These are phyloP conservation scores for Pyricularia grisea DNA, from an alignment of 2,329 filamentous ascomycete species.

Conservation along the genomic window DNA sequence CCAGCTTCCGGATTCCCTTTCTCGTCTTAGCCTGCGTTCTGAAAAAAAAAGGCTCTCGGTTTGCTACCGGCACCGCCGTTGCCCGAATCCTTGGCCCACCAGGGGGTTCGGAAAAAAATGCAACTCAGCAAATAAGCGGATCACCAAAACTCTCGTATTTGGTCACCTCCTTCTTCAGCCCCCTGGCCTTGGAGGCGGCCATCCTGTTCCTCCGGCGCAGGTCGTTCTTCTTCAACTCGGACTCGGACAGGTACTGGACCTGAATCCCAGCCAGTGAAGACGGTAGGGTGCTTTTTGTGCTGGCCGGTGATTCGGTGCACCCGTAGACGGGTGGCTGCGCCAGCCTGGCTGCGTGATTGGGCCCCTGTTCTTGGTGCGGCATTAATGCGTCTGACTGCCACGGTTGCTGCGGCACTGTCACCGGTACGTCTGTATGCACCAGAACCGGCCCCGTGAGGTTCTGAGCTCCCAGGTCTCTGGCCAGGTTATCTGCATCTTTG, in stretches of 20 bases:
- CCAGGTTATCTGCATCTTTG: too few relatives aligned
- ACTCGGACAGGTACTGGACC: constrained; percentile 6
- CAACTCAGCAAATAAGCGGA: background rate
- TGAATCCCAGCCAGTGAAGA: background rate
- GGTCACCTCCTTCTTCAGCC: background rate
- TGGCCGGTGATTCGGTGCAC: background rate
- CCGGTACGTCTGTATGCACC: background rate
- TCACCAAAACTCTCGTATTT: background rate
- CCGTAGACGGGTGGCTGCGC: background rate
- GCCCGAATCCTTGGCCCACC: too few relatives aligned
- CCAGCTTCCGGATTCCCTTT: too few relatives aligned
- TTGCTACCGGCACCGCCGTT: background rate
- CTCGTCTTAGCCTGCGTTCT: too few relatives aligned
- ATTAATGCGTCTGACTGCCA: background rate
- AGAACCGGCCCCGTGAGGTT: too few relatives aligned
- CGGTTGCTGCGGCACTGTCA: too few relatives aligned
- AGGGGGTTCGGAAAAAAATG: too few relatives aligned
- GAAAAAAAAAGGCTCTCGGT: too few relatives aligned
- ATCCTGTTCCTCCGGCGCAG: constrained; percentile 7
- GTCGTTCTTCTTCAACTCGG: background rate
- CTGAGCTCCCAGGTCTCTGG: too few relatives aligned
- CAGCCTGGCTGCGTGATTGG: too few relatives aligned
- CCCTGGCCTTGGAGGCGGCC: constrained; percentile 5
- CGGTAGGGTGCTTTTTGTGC: background rate
- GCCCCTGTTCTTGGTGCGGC: background rate